Evolutionary conservation across 108 stramenopile genomes (phyloP).

Genomic region (Nannochloropsis gaditana): DNA sequence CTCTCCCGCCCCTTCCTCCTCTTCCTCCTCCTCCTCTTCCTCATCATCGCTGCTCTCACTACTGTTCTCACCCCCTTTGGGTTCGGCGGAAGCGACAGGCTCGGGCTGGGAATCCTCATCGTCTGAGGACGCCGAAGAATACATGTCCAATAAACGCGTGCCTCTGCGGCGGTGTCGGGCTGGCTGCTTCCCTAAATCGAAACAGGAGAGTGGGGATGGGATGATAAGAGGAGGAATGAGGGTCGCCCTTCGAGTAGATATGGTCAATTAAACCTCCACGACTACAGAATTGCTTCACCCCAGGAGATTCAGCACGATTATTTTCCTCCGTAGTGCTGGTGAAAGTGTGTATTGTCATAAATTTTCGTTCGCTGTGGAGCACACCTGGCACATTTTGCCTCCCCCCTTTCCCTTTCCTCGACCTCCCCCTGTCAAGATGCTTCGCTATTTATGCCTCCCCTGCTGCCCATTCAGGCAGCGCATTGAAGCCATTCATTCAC

Average conservation of each 20-base stretch:
- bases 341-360: not conserved
- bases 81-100: not conserved
- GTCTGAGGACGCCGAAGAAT: not conserved
- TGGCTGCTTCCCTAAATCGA: not conserved
- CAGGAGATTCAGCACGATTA: not conserved
- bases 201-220: not conserved
- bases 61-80: constrained; percentile 19
- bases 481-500: not conserved
- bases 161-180: not conserved
- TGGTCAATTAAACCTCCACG: not conserved
- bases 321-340: not conserved
- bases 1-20: constrained; percentile 28
- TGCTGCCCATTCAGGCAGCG: not conserved
- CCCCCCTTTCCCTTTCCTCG: not conserved
- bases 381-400: not conserved
- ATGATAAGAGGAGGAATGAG: not conserved
- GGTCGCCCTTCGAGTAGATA: not conserved
- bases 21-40: constrained; percentile 53
- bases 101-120: not conserved
- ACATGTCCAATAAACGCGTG: not conserved
- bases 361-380: not conserved
- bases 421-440: not conserved
- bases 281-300: too few species aligned
- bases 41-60: constrained; percentile 33
- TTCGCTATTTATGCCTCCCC: not conserved